Percentiles rank a stretch among this genome's conserved stretches.
Evolutionary conservation across 2,329 filamentous ascomycete genomes (phyloP).

Genomic region (Fusarium citri): DNA sequence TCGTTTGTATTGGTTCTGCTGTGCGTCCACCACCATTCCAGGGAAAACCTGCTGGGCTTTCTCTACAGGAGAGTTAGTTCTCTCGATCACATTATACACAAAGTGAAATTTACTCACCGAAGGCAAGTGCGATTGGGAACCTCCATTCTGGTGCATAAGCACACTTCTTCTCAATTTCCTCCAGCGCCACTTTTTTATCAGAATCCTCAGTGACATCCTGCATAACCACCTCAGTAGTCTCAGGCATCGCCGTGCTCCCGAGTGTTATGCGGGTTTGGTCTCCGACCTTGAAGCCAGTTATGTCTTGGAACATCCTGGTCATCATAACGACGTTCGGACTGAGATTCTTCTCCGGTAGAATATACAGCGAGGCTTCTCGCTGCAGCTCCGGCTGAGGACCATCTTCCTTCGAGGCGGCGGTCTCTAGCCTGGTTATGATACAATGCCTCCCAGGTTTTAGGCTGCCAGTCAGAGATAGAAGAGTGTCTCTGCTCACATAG

Average conservation of each 20-base stretch:
- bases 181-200: slow-evolving; percentile 20
- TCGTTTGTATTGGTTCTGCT: slow-evolving; percentile 47
- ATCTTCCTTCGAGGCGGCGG: slow-evolving; percentile 11
- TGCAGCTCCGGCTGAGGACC: slow-evolving; percentile 27
- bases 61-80: slow-evolving; percentile 52
- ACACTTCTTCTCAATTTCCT: slow-evolving; percentile 48
- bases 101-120: slow-evolving; percentile 44
- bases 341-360: slow-evolving; percentile 68
- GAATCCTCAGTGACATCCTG: slow-evolving; percentile 63
- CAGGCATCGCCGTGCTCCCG: slow-evolving; percentile 61
- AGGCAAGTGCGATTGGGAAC: slow-evolving; percentile 48
- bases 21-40: slow-evolving; percentile 76
- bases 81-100: background rate
- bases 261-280: slow-evolving; percentile 73
- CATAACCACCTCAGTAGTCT: slow-evolving; percentile 69
- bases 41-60: slow-evolving; percentile 76
- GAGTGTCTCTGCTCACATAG: slow-evolving; percentile 61
- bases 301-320: slow-evolving; percentile 78
- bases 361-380: slow-evolving; percentile 63
- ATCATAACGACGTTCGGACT: slow-evolving; percentile 77
- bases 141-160: slow-evolving; percentile 54
- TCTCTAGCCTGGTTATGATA: slow-evolving; percentile 52
- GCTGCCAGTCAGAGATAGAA: slow-evolving; percentile 58
- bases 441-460: slow-evolving; percentile 59
- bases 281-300: slow-evolving; percentile 77